Evolutionary conservation across 495 filamentous ascomycete genomes (phyloP), one percentile per base, ranked within the genome.

Genomic region (Tuber microsphaerosporum): DNA sequence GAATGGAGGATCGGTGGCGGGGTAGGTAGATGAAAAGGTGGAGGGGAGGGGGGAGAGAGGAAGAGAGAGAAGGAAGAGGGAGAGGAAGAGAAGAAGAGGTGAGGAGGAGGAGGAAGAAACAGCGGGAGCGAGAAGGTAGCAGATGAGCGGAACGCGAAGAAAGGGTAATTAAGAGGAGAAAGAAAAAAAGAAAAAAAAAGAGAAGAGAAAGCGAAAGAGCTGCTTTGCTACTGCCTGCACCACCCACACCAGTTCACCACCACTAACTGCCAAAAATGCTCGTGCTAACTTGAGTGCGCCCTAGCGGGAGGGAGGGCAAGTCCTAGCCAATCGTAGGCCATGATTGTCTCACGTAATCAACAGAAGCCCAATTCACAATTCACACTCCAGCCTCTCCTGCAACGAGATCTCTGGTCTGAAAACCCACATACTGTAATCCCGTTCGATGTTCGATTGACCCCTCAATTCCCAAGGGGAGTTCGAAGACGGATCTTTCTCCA

Each of bases 1-100:
- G 61, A 73, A 34, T 44, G 74, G 44, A 31, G 74, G 51, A 73
- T 45, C 26, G 65, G 12, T 48, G 48, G 26, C 48, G 43, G 19
- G 68, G 46, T 56, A 46, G 46, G 43, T 65, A n/a, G 56, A 45
- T 22, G 39, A 37, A 26, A 9, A 39, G 51, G 65, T 22, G 45
- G 56, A 41, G 46, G 44, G 31, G 71, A n/a, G 46, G 44, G 22
- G 71, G 19, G 65, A 70, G 65, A 70, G 41, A 46, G 31, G 34
- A 46, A 6, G 61, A 34, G 68, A 22, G 41, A 65, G 41, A 42
- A 71, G 69, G 68, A 41, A 9, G 68, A 44, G 39, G 34, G 43
- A 46, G 73, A 76, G 75, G 76, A 44, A 61, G 77, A 76, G 76
- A 72, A 45, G 71, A 77, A 41, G 46, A 42, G 70, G 39, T 68